Evolutionary conservation across 305 asterid genomes (phyloP), one percentile per base, ranked within the genome.

Genomic region (Fraxinus ornus): DNA sequence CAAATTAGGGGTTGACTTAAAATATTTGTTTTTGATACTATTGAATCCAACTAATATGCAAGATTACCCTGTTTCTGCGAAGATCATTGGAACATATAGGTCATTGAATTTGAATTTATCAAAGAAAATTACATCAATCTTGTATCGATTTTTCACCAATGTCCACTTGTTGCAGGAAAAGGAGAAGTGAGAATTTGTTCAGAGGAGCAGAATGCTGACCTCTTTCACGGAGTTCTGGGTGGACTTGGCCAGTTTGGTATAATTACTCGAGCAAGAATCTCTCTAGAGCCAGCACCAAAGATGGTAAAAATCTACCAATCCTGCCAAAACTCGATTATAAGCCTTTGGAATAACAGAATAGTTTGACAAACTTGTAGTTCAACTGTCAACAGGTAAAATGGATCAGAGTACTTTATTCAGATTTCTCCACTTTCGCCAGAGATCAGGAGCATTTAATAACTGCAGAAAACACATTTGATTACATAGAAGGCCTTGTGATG

Each of bases 161-260:
- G 60, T 15, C 77, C 15, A 49, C n/a, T 73, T 57, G 70, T 70
- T 87, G 91, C 94, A 95, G 98, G 98, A 37, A 94, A 91, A 81
- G 98, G 98, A 15, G 97, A 94, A 74, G 92, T 92, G 19, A 81
- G 89, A 15, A 88, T 86, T 62, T 95, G 98, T 82, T 95, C 98
- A 4, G 92, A 94, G 73, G 91, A 91, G 85, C 88, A 91, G 86
- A 94, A 94, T 78, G 92, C 92, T 66, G 98, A 95, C 87, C 97
- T 95, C 76, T 95, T 95, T 81, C 92, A 91, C 62, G 89, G 90
- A 22, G 98, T 94, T 75, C 88, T 94, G 10, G 98, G 98, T 77
- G 99, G 99, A 37, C 94, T 95, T 17, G 98, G 98, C 35, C 98
- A 95, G 85, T 95, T 92, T 81, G 98, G 98, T 22, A 87, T 95